Conservation (phyloP, 2,329 filamentous ascomycete genomes). For the Hymenoscyphus fraxineus region DNA sequence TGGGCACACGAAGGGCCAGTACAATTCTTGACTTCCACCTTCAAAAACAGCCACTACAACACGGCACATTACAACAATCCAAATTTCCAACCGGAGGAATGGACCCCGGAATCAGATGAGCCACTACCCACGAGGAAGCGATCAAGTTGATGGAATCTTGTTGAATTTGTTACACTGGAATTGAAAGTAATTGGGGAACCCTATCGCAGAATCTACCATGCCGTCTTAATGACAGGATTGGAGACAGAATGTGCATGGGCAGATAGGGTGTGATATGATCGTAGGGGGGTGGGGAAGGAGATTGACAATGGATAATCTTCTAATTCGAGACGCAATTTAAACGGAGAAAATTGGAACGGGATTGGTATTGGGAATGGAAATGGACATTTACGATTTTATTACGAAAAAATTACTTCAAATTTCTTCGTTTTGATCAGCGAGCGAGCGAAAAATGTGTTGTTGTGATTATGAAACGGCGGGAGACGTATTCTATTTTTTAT, state of each 20-base stretch:
- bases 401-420: neutral
- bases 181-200: neutral
- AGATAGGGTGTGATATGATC: neutral
- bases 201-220: neutral
- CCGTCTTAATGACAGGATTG: neutral
- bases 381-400: neutral
- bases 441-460: neutral
- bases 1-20: constrained; percentile 29
- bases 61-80: constrained; percentile 65
- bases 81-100: constrained; percentile 55
- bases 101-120: constrained; percentile 35
- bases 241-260: neutral
- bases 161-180: neutral
- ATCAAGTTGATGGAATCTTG: constrained; percentile 17
- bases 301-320: neutral
- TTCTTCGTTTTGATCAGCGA: neutral
- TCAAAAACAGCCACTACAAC: constrained; percentile 65
- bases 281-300: neutral
- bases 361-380: neutral
- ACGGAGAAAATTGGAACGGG: neutral
- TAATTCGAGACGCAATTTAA: neutral
- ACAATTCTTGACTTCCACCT: constrained; percentile 48
- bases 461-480: neutral
- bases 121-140: constrained; percentile 20
- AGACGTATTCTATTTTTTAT: too few relatives aligned